Percentiles rank a stretch among this genome's conserved stretches.
Evolutionary conservation across 208 protist genomes (phyloP).

Genomic region (Trypanosoma melophagium): DNA sequence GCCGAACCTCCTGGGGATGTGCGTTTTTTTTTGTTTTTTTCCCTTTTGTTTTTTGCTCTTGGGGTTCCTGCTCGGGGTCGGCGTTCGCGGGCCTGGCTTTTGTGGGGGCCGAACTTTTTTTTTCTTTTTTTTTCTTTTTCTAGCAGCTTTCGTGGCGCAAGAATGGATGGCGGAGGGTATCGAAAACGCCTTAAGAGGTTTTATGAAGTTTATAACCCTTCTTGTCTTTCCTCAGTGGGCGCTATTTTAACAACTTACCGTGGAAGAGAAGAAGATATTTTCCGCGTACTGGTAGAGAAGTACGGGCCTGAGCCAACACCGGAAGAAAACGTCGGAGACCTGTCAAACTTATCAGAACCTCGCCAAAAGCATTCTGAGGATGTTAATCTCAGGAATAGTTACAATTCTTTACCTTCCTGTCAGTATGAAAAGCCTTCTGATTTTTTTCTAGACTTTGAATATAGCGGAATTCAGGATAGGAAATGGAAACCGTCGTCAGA

Average conservation of each 20-base stretch:
- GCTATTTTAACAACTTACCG: slow-evolving; percentile 24
- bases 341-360: not conserved
- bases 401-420: slow-evolving; percentile 4
- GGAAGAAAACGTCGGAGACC: not conserved
- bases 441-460: not conserved
- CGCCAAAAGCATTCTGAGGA: not conserved
- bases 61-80: too few relatives aligned
- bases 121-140: slow-evolving; percentile 11
- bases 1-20: too few relatives aligned
- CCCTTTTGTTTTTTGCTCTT: too few relatives aligned
- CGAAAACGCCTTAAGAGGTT: slow-evolving; percentile 14
- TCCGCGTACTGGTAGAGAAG: slow-evolving; percentile 33
- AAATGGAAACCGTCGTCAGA: slow-evolving; percentile 1
- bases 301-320: slow-evolving; percentile 33
- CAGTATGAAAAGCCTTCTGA: not conserved
- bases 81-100: not conserved
- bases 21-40: too few relatives aligned
- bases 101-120: not conserved
- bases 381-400: not conserved
- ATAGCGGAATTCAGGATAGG: not conserved
- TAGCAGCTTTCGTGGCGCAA: slow-evolving; percentile 31
- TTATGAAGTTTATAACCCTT: slow-evolving; percentile 30
- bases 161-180: slow-evolving; percentile 47
- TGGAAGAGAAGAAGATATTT: slow-evolving; percentile 36
- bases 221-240: slow-evolving; percentile 28